A percentile compares a stretch with the other conserved stretches of the same genome.
Conservation (phyloP, 495 filamentous ascomycete genomes). For the Talaromyces borbonicus region DNA sequence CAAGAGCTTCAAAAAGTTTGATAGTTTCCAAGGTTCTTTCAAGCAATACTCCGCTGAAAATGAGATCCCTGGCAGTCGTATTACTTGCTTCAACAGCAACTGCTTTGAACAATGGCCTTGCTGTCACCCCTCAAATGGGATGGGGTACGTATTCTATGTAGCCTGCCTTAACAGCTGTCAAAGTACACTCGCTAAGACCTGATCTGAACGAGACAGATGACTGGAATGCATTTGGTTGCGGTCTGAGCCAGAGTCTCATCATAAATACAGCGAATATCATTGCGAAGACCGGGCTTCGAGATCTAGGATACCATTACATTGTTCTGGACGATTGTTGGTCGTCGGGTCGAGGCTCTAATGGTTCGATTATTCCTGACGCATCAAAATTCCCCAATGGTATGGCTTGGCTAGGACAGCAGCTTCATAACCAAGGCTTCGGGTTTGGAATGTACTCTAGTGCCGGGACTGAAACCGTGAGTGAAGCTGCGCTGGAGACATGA, state of each 20-base stretch:
- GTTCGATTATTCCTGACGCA: constrained; percentile 28
- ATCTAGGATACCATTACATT: constrained; percentile 48
- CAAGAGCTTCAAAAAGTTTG: too few species aligned
- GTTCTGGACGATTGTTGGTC: constrained; percentile 45
- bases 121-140: constrained; percentile 32
- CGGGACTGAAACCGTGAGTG: constrained; percentile 28
- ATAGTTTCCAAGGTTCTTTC: too few species aligned
- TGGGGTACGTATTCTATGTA: constrained; percentile 13
- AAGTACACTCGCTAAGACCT: too few species aligned
- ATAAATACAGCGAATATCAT: constrained; percentile 37
- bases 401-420: constrained; percentile 30
- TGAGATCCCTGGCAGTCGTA: constrained; percentile 9
- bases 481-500: too few species aligned
- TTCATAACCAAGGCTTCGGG: constrained; percentile 36
- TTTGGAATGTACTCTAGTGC: constrained; percentile 45
- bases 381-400: constrained; percentile 40
- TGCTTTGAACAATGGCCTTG: constrained; percentile 32
- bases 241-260: constrained; percentile 39
- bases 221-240: constrained; percentile 48
- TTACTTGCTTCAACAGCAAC: constrained; percentile 7
- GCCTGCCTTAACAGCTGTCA: too few species aligned
- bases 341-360: constrained; percentile 27
- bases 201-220: constrained; percentile 19
- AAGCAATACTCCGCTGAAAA: too few species aligned
- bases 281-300: constrained; percentile 38